These are phyloP conservation scores for Gremmenia infestans DNA, from an alignment of 2,329 filamentous ascomycete genomes.

Conservation along the genomic window DNA sequence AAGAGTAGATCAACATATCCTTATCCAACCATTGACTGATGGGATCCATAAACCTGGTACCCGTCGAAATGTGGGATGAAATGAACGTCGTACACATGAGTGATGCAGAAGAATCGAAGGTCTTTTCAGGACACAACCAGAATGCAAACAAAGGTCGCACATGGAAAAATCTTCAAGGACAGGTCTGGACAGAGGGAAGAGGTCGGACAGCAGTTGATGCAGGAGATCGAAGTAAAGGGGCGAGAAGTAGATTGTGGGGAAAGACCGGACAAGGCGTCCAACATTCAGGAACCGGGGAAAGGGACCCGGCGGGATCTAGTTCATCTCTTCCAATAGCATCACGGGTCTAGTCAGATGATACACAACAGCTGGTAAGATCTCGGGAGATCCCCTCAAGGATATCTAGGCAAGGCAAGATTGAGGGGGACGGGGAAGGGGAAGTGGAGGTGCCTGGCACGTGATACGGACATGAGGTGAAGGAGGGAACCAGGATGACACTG, in stretches of 20 bases:
- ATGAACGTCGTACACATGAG: conserved; percentile 1
- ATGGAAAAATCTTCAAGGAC: not conserved
- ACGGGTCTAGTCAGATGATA: not conserved
- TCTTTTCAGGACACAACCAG: not conserved
- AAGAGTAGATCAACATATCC: not conserved
- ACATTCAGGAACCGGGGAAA: conserved; percentile 5
- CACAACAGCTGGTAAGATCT: not conserved
- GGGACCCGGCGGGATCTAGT: not conserved
- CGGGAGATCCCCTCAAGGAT: conserved; percentile 6
- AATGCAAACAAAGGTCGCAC: not conserved
- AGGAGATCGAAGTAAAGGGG: conserved; percentile 2
- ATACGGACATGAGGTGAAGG: not conserved
- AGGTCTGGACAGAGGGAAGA: not conserved
- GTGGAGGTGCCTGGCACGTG: not conserved
- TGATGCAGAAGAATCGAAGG: not conserved
- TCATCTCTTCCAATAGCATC: not conserved
- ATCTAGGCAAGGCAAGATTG: not conserved
- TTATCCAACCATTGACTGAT: not conserved
- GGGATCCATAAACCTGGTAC: conserved; percentile 18
- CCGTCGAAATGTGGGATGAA: conserved; percentile 4
- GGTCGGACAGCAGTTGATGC: conserved; percentile 5
- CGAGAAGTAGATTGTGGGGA: not conserved
- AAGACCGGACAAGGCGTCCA: not conserved
- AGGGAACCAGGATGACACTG: not conserved
- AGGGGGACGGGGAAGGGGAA: not conserved